Conservation (phyloP, 768 basidiomycete species). For the Mycena sanguinolenta region DNA sequence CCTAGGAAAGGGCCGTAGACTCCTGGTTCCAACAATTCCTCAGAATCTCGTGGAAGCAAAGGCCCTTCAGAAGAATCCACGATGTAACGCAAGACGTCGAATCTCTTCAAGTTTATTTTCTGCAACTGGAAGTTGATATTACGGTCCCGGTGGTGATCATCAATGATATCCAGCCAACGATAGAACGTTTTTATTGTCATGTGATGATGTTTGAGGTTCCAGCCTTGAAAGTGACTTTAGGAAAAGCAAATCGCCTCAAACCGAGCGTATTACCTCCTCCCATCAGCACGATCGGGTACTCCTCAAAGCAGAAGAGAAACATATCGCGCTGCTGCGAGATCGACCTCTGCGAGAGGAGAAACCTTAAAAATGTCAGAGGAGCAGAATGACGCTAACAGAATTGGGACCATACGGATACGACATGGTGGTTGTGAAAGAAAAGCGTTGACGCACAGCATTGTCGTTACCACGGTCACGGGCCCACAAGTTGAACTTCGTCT, state of each 20-base stretch:
- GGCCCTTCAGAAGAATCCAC: conserved; percentile 2
- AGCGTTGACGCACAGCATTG: too few species aligned
- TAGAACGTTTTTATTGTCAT: conserved; percentile 11
- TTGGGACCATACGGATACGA: background rate
- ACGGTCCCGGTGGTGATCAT: background rate
- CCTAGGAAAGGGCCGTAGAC: conserved; percentile 9
- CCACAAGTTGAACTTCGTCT: too few species aligned
- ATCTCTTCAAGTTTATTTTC: background rate
- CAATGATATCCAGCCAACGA: conserved; percentile 20
- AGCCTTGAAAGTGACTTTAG: background rate
- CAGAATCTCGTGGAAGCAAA: conserved; percentile 10
- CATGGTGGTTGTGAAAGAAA: background rate
- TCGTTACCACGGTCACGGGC: too few species aligned
- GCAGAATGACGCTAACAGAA: background rate
- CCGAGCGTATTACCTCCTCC: background rate
- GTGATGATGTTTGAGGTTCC: background rate
- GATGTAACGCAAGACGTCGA: conserved; percentile 8
- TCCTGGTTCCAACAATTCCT: conserved; percentile 3
- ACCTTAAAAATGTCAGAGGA: background rate
- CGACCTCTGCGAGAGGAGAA: background rate
- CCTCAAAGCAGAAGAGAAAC: background rate
- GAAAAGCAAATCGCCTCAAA: background rate
- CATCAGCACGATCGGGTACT: background rate
- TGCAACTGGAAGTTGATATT: background rate
- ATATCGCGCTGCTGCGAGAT: conserved; percentile 1